These are phyloP conservation scores for Aspergillus ostianus DNA, from an alignment of 495 filamentous ascomycete species.

Conservation along the genomic window DNA sequence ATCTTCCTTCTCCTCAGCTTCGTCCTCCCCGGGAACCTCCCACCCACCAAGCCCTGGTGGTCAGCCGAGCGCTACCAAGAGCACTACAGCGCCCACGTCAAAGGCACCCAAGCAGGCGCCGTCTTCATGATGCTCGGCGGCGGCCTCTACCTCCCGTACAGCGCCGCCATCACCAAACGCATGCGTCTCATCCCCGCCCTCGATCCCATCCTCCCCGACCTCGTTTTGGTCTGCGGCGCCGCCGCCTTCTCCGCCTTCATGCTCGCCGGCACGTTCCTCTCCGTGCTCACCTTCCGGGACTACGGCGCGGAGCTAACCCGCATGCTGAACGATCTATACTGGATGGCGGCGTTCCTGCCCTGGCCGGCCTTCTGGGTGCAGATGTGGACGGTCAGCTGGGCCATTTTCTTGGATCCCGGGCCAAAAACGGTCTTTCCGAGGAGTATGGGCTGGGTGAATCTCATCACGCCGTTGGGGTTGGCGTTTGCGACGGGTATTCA, in stretches of 20 bases:
- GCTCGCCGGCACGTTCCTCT: not conserved
- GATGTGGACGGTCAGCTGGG: not conserved
- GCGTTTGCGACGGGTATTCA: not conserved
- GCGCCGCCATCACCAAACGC: not conserved
- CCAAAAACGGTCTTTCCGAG: not conserved
- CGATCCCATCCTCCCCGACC: not conserved
- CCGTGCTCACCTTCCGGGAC: not conserved
- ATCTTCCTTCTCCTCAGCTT: not conserved
- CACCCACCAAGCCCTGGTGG: not conserved
- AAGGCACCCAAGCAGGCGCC: not conserved
- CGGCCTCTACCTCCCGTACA: not conserved
- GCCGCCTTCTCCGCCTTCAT: not conserved
- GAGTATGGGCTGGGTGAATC: not conserved
- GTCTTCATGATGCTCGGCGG: not conserved
- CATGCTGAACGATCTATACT: not conserved
- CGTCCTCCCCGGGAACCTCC: not conserved
- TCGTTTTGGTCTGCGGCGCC: not conserved
- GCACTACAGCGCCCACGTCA: not conserved
- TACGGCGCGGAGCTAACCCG: not conserved
- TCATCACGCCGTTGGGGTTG: not conserved
- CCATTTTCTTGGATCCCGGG: not conserved
- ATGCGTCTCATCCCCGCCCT: not conserved
- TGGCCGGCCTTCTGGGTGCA: not conserved
- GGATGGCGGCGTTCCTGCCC: not conserved
- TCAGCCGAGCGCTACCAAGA: not conserved